These are phyloP conservation scores for Coniochaeta hoffmannii DNA, from an alignment of 2,329 filamentous ascomycete species.

Conservation along the genomic window DNA sequence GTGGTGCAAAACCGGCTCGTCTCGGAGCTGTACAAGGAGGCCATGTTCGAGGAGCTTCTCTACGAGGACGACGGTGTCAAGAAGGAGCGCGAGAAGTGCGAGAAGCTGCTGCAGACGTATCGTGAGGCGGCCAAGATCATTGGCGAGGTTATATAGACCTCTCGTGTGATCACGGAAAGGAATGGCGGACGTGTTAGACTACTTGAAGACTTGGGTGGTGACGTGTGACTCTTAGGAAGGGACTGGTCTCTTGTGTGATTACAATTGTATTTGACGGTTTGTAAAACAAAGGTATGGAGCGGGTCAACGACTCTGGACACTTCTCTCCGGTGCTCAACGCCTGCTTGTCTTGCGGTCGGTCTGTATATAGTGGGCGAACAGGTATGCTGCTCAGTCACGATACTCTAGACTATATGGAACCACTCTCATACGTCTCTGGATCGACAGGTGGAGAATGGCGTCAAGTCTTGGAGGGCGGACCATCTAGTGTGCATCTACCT, in stretches of 20 bases:
- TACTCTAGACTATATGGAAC: neutral
- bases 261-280: neutral
- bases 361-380: neutral
- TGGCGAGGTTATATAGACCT: slow-evolving; percentile 75
- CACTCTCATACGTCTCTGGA: too few species aligned
- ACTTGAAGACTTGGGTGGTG: neutral
- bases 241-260: neutral
- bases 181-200: neutral
- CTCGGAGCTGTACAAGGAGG: slow-evolving; percentile 89
- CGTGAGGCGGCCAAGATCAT: slow-evolving; percentile 98
- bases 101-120: slow-evolving; percentile 90
- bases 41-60: slow-evolving; percentile 82
- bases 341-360: neutral
- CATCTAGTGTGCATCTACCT: too few species aligned
- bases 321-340: neutral
- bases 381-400: neutral
- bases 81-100: slow-evolving; percentile 96
- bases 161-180: neutral
- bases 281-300: neutral
- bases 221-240: neutral
- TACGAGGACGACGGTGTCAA: slow-evolving; percentile 98
- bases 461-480: too few species aligned
- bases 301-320: neutral
- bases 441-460: too few species aligned
- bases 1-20: slow-evolving; percentile 96